These are phyloP conservation scores for Durusdinium trenchii DNA, from an alignment of 73 alveolate species.

Conservation along the genomic window DNA sequence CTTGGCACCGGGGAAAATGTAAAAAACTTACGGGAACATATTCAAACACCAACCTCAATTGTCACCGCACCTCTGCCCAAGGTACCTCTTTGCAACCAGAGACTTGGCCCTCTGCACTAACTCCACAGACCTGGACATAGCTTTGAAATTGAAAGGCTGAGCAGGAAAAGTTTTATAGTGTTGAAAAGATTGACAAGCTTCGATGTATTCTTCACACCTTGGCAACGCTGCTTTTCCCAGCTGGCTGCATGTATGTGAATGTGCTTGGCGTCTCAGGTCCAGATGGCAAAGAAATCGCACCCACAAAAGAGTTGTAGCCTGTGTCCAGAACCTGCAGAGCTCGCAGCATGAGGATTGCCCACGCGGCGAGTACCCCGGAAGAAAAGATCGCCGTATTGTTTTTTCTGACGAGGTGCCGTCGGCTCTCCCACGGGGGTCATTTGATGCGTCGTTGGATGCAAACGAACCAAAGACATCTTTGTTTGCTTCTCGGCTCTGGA, in stretches of 20 bases:
- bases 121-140: slow-evolving; percentile 53
- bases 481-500: slow-evolving; percentile 63
- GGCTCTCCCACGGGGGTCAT: slow-evolving; percentile 65
- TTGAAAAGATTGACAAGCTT: too few species aligned
- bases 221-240: slow-evolving; percentile 38
- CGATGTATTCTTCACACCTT: not conserved
- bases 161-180: too few species aligned
- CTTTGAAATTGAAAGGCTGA: too few species aligned
- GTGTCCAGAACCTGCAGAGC: slow-evolving; percentile 27
- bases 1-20: too few species aligned
- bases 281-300: slow-evolving; percentile 26
- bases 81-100: slow-evolving; percentile 52
- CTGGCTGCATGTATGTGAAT: slow-evolving; percentile 58
- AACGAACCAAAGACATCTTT: slow-evolving; percentile 47
- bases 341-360: too few species aligned
- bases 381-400: not conserved
- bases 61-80: slow-evolving; percentile 80
- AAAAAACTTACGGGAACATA: too few species aligned
- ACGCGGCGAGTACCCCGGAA: not conserved
- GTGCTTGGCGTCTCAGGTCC: slow-evolving; percentile 62
- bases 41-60: too few species aligned
- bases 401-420: not conserved
- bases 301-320: slow-evolving; percentile 71
- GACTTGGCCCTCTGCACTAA: slow-evolving; percentile 43
- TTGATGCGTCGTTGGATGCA: slow-evolving; percentile 35